A percentile compares a stretch with the other conserved stretches of the same genome.
Evolutionary conservation across 345 rosid species (phyloP).

Genomic region (Arabidopsis suecica): DNA sequence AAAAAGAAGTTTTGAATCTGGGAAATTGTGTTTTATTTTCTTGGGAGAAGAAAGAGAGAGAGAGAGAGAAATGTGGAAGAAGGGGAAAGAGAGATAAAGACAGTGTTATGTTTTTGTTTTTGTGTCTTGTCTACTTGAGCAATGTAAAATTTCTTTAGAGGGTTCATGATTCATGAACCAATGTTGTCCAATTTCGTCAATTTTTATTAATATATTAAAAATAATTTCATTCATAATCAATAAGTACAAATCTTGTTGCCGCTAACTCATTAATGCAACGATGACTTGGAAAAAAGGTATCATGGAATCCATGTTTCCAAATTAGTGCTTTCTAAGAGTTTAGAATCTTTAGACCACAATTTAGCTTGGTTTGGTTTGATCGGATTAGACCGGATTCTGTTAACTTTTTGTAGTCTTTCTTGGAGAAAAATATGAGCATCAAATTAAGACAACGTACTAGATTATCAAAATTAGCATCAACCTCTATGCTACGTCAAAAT

Average conservation of each 20-base stretch:
- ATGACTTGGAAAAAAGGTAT: conserved; percentile 28
- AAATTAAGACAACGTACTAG: conserved; percentile 18
- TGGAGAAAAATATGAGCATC: background rate
- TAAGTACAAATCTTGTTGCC: conserved; percentile 6
- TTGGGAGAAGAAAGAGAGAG: conserved; percentile 34
- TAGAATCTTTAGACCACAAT: background rate
- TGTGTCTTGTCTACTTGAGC: conserved; percentile 30
- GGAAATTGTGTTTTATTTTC: conserved; percentile 39
- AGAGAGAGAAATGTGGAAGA: conserved; percentile 28
- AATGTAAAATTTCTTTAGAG: background rate
- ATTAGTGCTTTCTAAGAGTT: conserved; percentile 16
- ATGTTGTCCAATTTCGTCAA: background rate
- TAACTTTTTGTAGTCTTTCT: background rate
- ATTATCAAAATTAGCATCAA: background rate
- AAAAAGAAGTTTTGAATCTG: conserved; percentile 43
- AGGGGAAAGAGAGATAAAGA: conserved; percentile 25
- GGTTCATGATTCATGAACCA: conserved; percentile 42
- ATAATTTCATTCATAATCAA: background rate
- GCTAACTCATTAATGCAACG: conserved; percentile 24
- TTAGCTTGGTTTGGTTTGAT: conserved; percentile 14
- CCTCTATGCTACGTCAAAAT: conserved; percentile 12
- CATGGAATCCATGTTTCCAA: conserved; percentile 7
- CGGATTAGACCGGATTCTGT: background rate
- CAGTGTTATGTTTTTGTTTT: conserved; percentile 32
- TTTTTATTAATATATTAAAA: background rate